These are phyloP conservation scores for Limnomonas spitsbergensis DNA, from an alignment of 139 green algal species.

Conservation along the genomic window DNA sequence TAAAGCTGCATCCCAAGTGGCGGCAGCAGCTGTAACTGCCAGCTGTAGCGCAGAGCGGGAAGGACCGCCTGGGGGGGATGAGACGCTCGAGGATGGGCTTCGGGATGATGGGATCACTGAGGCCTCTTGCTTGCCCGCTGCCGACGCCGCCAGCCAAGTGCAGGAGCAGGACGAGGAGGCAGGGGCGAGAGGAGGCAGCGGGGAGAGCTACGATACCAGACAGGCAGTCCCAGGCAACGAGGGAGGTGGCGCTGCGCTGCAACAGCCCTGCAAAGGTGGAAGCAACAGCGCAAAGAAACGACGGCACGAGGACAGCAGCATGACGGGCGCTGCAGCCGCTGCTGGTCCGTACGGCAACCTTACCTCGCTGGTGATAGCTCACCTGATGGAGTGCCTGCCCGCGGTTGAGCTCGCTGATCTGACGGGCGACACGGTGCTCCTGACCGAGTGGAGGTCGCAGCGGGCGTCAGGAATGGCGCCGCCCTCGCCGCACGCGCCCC, in stretches of 20 bases:
- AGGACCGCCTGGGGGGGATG: not conserved
- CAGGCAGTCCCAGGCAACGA: not conserved
- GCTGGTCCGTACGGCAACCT: not conserved
- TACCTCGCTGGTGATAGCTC: not conserved
- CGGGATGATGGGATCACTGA: no score
- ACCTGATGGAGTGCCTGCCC: not conserved
- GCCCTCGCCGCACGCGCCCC: conserved; percentile 17
- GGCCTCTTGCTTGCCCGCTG: not conserved
- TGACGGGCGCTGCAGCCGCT: no score
- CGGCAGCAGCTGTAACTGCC: conserved; percentile 3
- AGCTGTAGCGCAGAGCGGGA: not conserved
- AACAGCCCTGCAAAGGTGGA: not conserved
- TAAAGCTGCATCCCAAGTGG: not conserved
- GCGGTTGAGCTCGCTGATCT: not conserved
- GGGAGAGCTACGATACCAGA: no score
- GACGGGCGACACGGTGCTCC: not conserved
- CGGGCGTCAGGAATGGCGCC: not conserved
- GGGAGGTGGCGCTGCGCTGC: not conserved
- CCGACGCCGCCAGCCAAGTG: not conserved
- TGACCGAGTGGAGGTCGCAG: conserved; percentile 23
- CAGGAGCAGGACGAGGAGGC: not conserved
- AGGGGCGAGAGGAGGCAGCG: no score
- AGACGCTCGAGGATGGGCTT: not conserved
- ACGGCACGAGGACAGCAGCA: not conserved
- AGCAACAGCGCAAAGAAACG: not conserved